Evolutionary conservation across 495 filamentous ascomycete species (phyloP).

Genomic region (Lasiosphaeria miniovina): DNA sequence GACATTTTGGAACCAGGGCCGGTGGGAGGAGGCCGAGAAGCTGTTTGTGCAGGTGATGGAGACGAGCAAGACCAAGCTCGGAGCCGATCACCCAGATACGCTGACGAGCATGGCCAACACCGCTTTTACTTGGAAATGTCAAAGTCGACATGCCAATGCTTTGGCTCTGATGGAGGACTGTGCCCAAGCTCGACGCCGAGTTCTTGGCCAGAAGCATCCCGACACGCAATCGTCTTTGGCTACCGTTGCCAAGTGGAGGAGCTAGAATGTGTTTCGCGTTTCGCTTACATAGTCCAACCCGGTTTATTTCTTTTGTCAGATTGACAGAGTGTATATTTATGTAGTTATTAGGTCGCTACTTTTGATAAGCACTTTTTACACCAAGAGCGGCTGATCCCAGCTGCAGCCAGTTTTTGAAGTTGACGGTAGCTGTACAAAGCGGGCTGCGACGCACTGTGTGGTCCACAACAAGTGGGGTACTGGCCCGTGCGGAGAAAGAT

Average conservation of each 20-base stretch:
- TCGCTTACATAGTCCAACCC: neutral
- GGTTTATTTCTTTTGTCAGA: neutral
- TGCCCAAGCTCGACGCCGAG: neutral
- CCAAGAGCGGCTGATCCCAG: constrained; percentile 1
- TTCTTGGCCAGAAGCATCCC: neutral
- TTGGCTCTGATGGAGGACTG: neutral
- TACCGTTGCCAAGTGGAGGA: neutral
- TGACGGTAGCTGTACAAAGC: neutral
- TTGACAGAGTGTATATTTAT: neutral
- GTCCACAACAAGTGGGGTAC: neutral
- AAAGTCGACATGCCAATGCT: constrained; percentile 3
- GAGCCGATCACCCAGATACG: constrained; percentile 34
- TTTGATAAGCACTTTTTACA: neutral
- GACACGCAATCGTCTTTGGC: neutral
- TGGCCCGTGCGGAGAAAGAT: constrained; percentile 8
- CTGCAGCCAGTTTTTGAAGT: constrained; percentile 3
- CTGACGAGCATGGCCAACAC: constrained; percentile 37
- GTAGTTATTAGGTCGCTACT: constrained; percentile 1
- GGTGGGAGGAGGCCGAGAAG: neutral
- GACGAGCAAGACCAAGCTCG: constrained; percentile 14
- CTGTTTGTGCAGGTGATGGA: neutral
- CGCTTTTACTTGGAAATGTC: constrained; percentile 13
- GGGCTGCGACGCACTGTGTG: constrained; percentile 1
- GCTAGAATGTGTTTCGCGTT: neutral
- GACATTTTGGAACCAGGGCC: constrained; percentile 1